These are phyloP conservation scores for Laetiporus sulphureus DNA, from an alignment of 1,284 basidiomycete genomes.

Conservation along the genomic window DNA sequence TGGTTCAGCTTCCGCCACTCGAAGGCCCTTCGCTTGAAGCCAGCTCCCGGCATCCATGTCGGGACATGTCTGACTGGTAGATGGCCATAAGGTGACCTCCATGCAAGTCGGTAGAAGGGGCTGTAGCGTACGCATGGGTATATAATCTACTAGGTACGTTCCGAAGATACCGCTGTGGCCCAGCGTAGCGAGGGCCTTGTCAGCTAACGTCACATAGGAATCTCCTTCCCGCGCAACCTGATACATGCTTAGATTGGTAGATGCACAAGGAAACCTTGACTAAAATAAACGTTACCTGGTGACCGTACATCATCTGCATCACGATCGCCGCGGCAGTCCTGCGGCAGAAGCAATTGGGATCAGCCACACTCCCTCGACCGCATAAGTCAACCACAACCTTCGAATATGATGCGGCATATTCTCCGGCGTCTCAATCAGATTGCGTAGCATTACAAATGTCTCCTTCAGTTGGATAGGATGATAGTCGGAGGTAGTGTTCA, in stretches of 20 bases:
- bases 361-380: not conserved
- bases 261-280: too few relatives aligned
- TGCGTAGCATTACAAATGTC: constrained; percentile 26
- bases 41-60: constrained; percentile 20
- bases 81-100: not conserved
- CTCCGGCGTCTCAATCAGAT: constrained; percentile 13
- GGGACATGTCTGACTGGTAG: constrained; percentile 20
- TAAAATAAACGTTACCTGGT: constrained; percentile 12
- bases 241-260: not conserved
- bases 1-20: constrained; percentile 12
- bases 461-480: constrained; percentile 33
- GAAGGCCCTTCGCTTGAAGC: constrained; percentile 19
- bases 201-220: constrained; percentile 37
- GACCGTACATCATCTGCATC: constrained; percentile 22
- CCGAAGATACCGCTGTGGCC: constrained; percentile 20
- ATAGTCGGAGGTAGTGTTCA: constrained; percentile 23
- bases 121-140: constrained; percentile 18
- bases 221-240: constrained; percentile 31
- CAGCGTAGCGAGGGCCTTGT: constrained; percentile 20
- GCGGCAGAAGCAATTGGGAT: not conserved
- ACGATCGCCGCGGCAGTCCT: constrained; percentile 18
- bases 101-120: not conserved
- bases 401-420: constrained; percentile 14
- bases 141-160: constrained; percentile 24
- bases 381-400: constrained; percentile 9